Evolutionary conservation across 768 basidiomycete genomes (phyloP).

Genomic region (Leccinum longicurvipes): DNA sequence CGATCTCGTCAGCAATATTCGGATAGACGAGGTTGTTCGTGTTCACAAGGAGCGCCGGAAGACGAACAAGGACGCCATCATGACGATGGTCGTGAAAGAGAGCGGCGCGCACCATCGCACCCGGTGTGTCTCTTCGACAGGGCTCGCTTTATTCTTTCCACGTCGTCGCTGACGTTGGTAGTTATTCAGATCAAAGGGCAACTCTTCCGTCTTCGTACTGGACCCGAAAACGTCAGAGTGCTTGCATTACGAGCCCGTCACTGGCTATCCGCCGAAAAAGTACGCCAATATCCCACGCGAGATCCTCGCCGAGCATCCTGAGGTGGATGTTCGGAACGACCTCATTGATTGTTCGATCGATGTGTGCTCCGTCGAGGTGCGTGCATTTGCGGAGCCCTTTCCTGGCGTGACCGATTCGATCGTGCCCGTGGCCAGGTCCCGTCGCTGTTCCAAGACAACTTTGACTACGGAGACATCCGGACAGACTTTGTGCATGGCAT

Average conservation of each 20-base stretch:
- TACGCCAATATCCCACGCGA: constrained; percentile 73
- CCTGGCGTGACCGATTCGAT: not conserved
- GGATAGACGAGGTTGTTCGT: constrained; percentile 84
- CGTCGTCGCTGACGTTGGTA: not conserved
- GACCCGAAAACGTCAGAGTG: constrained; percentile 76
- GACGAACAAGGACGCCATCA: constrained; percentile 88
- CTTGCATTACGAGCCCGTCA: constrained; percentile 78
- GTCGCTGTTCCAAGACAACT: constrained; percentile 96
- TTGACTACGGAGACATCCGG: constrained; percentile 91
- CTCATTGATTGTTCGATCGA: constrained; percentile 88
- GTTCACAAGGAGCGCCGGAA: constrained; percentile 85
- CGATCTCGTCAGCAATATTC: constrained; percentile 90
- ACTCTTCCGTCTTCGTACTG: constrained; percentile 75
- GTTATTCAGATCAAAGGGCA: constrained; percentile 56
- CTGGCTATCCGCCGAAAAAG: constrained; percentile 63
- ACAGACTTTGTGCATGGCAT: constrained; percentile 93
- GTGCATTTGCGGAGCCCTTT: constrained; percentile 6
- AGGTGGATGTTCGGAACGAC: constrained; percentile 86
- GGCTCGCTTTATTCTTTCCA: not conserved
- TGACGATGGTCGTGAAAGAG: constrained; percentile 93
- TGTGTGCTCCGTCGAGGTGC: constrained; percentile 89
- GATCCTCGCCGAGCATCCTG: constrained; percentile 64
- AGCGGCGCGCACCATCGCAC: constrained; percentile 69
- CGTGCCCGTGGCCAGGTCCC: constrained; percentile 61
- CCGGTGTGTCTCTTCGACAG: constrained; percentile 44